Conservation (phyloP, 1,284 basidiomycete genomes). For the Vanrija humicola region DNA sequence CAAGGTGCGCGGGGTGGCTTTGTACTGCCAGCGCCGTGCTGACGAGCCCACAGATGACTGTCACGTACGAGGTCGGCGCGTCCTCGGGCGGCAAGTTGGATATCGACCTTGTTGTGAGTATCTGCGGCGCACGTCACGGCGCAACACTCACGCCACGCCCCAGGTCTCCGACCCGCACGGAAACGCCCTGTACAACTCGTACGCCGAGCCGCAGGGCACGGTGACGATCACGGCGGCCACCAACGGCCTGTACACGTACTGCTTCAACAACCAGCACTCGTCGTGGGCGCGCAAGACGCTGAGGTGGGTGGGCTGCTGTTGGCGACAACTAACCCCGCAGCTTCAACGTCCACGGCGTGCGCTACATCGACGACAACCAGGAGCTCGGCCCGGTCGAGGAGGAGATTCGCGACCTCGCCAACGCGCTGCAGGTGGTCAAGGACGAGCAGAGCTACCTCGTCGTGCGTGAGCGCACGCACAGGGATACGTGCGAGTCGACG, state of each 20-base stretch:
- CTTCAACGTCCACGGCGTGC: slow-evolving; percentile 98
- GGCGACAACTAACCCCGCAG: slow-evolving; percentile 51
- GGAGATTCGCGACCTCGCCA: slow-evolving; percentile 85
- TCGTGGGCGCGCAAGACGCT: slow-evolving; percentile 91
- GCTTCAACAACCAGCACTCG: slow-evolving; percentile 98
- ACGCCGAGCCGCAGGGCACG: slow-evolving; percentile 84
- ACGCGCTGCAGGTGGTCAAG: slow-evolving; percentile 82
- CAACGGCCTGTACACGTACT: slow-evolving; percentile 89
- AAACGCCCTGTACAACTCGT: slow-evolving; percentile 67
- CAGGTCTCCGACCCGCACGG: slow-evolving; percentile 75
- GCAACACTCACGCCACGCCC: background rate
- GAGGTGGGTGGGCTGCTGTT: slow-evolving; percentile 58
- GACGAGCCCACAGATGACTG: slow-evolving; percentile 73
- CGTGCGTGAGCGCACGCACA: slow-evolving; percentile 84
- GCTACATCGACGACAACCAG: slow-evolving; percentile 56
- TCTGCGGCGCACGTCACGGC: background rate
- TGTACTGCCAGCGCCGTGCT: background rate
- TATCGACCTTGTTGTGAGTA: slow-evolving; percentile 86
- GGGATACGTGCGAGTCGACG: slow-evolving; percentile 59
- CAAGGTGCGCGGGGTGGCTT: slow-evolving; percentile 58
- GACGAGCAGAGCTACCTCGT: slow-evolving; percentile 99
- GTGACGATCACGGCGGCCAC: slow-evolving; percentile 78
- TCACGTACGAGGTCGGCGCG: slow-evolving; percentile 92
- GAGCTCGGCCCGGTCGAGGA: slow-evolving; percentile 87
- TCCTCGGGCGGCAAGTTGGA: slow-evolving; percentile 80